Evolutionary conservation across 805 yeast species (phyloP), one percentile per base, ranked within the genome.

Genomic region (Schizosaccharomyces japonicus): DNA sequence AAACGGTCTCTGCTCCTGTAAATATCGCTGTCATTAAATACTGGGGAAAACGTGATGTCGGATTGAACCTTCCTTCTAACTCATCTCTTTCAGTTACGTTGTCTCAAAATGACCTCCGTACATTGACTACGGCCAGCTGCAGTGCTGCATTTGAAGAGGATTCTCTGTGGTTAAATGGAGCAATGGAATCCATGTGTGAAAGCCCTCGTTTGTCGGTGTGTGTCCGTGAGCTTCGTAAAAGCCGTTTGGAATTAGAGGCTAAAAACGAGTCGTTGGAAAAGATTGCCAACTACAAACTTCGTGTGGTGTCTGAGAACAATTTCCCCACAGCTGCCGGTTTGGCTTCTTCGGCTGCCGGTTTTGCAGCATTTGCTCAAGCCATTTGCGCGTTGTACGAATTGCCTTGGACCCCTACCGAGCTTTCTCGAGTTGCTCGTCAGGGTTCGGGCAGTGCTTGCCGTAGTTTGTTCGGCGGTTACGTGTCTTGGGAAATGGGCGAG

Each of bases 301-400:
- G 77, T 56, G 80, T 90, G 54, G 93, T 82, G 11, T 77, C 92
- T 26, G 94, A 83, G 59, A 90, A 90, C 67, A 90, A 90, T 65
- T 90, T 90, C 70, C 99, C 99, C 47, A 90, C 99, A 25, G 98
- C 98, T 29, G 98, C 98, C 4, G 98, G 98, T 2, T 71, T 90
- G 55, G 98, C 98, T 0, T 83, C 95, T 1, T 80, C 94, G 4
- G 98, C 98, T 11, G 96, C 98, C 7, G 99, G 99, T 0, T 87
- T 84, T 63, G 95, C 98, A 31, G 98, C 98, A 7, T 69, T 90
- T 51, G 93, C 87, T 21, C 73, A 73, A 45, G 81, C 95, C n/a
- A 74, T 90, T 57, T 84, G 96, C 15, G 72, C 71, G 58, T 68
- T 90, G 50, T 90, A 78, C 65, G 63, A 80, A 61, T 73, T 90